Evolutionary conservation across 805 yeast genomes (phyloP).

Genomic region (Ogataea minuta): DNA sequence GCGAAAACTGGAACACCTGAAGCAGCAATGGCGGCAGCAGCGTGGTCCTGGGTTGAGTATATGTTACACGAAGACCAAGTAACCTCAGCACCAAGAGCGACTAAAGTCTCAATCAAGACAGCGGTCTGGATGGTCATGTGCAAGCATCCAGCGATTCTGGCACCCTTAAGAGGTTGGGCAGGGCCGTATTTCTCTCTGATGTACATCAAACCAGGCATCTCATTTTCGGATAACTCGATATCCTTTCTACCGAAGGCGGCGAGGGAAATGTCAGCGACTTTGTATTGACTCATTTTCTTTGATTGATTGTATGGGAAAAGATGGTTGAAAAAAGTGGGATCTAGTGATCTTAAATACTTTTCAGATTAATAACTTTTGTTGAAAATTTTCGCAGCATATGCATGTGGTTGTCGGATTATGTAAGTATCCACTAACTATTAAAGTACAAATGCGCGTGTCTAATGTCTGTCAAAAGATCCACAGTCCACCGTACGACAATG

Average conservation of each 20-base stretch:
- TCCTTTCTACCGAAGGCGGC: slow-evolving; percentile 99
- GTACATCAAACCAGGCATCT: slow-evolving; percentile 99
- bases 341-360: slow-evolving; percentile 10
- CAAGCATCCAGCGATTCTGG: slow-evolving; percentile 97
- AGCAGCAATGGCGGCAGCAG: slow-evolving; percentile 99
- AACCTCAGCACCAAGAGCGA: slow-evolving; percentile 98
- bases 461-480: slow-evolving; percentile 1
- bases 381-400: slow-evolving; percentile 16
- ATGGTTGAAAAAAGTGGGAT: slow-evolving; percentile 5
- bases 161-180: slow-evolving; percentile 95
- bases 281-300: slow-evolving; percentile 51
- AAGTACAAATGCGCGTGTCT: too few relatives aligned
- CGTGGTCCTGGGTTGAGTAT: slow-evolving; percentile 99
- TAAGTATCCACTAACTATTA: too few relatives aligned
- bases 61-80: slow-evolving; percentile 99
- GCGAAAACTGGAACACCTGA: slow-evolving; percentile 99
- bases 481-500: too few relatives aligned
- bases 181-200: slow-evolving; percentile 90
- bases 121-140: slow-evolving; percentile 99
- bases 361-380: slow-evolving; percentile 14
- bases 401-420: slow-evolving; percentile 12
- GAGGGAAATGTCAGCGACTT: slow-evolving; percentile 95
- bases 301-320: neutral
- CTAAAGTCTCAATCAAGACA: slow-evolving; percentile 94
- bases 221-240: slow-evolving; percentile 97